Conservation (phyloP, 2,329 filamentous ascomycete species). For the Berkeleyomyces basicola region DNA sequence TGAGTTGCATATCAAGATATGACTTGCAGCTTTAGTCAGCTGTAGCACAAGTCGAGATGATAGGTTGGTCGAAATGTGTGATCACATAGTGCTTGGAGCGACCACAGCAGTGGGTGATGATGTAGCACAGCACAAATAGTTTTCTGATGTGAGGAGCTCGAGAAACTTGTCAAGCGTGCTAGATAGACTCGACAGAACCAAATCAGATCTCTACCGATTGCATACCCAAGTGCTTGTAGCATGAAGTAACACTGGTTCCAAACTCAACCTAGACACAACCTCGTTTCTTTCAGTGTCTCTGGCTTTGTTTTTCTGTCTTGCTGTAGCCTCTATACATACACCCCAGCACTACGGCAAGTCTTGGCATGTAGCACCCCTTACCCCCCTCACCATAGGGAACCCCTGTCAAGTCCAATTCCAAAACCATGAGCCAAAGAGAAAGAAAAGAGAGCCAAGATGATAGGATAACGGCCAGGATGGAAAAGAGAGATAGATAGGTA, state of each 20-base stretch:
- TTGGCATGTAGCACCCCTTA: conserved; percentile 1
- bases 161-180: too few relatives aligned
- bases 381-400: not conserved
- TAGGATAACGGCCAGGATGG: not conserved
- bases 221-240: too few relatives aligned
- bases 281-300: not conserved
- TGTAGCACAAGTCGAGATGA: too few relatives aligned
- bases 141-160: too few relatives aligned
- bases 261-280: not conserved
- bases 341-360: not conserved
- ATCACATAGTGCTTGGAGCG: too few relatives aligned
- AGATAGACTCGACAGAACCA: too few relatives aligned
- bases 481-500: not conserved
- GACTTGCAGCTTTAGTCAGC: not conserved
- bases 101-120: too few relatives aligned
- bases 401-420: conserved; percentile 1
- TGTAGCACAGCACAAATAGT: too few relatives aligned
- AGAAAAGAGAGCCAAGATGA: not conserved
- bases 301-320: not conserved
- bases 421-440: not conserved
- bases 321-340: not conserved
- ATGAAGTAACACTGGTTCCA: not conserved
- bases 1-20: not conserved
- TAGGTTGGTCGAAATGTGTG: too few relatives aligned
- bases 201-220: too few relatives aligned